phyloP scores from a whole-genome alignment of 1,139 yeast genomes.

The Yamadazyma siamensis region DNA sequence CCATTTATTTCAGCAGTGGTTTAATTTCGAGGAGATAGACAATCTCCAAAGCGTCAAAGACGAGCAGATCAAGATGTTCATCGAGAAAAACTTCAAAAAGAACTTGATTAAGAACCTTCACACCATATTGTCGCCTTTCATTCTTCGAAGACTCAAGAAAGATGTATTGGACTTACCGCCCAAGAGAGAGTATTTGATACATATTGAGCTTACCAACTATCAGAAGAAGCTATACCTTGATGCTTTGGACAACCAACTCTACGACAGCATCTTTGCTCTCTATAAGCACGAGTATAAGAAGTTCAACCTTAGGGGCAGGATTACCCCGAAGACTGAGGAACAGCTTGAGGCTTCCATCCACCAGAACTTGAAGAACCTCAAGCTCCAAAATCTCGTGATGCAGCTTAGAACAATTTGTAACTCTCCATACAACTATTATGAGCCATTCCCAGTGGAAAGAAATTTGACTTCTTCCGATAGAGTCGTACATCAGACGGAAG shows the following conservation, averaged over 20 bases:
- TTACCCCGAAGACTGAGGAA: conserved; percentile 5
- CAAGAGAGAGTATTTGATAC: conserved; percentile 82
- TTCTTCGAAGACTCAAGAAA: conserved; percentile 74
- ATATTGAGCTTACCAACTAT: conserved; percentile 59
- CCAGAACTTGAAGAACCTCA: conserved; percentile 21
- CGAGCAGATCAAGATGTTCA: conserved; percentile 35
- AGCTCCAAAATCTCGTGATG: conserved; percentile 67
- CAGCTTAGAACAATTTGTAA: conserved; percentile 82
- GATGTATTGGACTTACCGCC: conserved; percentile 77
- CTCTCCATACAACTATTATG: conserved; percentile 79
- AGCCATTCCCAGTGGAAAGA: conserved; percentile 56
- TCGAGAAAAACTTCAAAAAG: conserved; percentile 63
- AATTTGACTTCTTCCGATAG: conserved; percentile 14
- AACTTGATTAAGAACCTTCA: conserved; percentile 73
- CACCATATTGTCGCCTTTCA: conserved; percentile 82
- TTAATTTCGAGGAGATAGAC: conserved; percentile 66
- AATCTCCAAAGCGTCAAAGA: conserved; percentile 33
- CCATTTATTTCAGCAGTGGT: conserved; percentile 89
- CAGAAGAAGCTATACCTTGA: conserved; percentile 66
- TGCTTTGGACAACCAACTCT: conserved; percentile 49
- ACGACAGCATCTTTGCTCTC: conserved; percentile 25
- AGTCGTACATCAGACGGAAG: conserved; percentile 20
- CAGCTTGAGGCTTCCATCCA: conserved; percentile 11
- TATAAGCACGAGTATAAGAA: conserved; percentile 16
- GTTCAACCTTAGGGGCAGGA: conserved; percentile 10